Evolutionary conservation across 192 early-diverging fungal genomes (phyloP).

Genomic region (Piromyces sp.): DNA sequence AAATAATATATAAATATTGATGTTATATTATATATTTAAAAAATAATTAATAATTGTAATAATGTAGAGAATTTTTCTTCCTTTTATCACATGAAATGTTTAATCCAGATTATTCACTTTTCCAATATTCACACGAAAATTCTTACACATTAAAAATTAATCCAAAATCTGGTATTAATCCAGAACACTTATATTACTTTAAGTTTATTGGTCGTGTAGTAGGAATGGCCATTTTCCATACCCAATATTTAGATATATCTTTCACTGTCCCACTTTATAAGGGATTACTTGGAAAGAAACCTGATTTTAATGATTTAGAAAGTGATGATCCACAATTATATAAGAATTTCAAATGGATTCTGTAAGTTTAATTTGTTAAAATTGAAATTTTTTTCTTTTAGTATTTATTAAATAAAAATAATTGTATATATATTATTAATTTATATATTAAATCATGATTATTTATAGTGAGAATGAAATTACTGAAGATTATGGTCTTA

Average conservation of each 20-base stretch:
- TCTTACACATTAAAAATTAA: conserved; percentile 97
- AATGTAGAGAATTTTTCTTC: conserved; percentile 82
- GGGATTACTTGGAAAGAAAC: conserved; percentile 80
- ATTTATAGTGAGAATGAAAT: conserved; percentile 62
- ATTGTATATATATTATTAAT: too few species aligned
- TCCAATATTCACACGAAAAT: conserved; percentile 95
- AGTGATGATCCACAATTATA: conserved; percentile 83
- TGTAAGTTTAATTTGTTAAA: too few species aligned
- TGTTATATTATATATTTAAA: neutral
- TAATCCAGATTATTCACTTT: conserved; percentile 88
- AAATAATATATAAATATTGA: neutral
- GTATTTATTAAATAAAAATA: too few species aligned
- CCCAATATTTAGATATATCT: conserved; percentile 88
- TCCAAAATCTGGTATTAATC: conserved; percentile 83
- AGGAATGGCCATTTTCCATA: conserved; percentile 92
- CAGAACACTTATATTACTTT: conserved; percentile 96
- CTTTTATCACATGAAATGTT: conserved; percentile 97
- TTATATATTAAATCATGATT: too few species aligned
- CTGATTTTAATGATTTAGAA: conserved; percentile 79
- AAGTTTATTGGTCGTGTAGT: conserved; percentile 94
- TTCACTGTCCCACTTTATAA: conserved; percentile 94
- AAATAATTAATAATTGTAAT: conserved; percentile 1
- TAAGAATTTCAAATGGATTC: conserved; percentile 81
- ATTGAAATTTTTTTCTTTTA: too few species aligned
- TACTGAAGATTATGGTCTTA: conserved; percentile 65